Base-by-base conservation (phyloP, 1,284 basidiomycete species). In the Papiliotrema fonsecae region DNA sequence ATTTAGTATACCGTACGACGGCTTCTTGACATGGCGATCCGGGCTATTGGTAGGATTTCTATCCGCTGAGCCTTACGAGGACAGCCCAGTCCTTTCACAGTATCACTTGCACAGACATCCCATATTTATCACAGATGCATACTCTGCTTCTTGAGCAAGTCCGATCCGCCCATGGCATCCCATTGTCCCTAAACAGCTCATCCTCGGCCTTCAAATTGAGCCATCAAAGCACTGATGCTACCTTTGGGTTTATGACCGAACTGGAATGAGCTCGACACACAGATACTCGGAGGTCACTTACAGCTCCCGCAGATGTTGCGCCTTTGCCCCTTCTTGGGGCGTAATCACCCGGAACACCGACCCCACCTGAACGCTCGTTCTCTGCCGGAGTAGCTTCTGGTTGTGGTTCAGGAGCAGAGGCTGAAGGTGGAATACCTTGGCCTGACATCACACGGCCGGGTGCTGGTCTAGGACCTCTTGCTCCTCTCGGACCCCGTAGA, bases 401-500 rank as follows among this genome's bases (percentile, higher is more conserved):
- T 18, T 35, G 21, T 25, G 38, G n/a, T 34, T 30, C 41, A 11
- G 16, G 13, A 4, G 25, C 19, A 18, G 46, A 6, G 9, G 31
- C 13, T 2, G 19, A 6, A 21, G 38, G n/a, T 27, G 46, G 22
- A 4, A 14, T 2, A 11, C n/a, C 39, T 25, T 19, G 18, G 24
- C 28, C 24, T 13, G 42, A 44, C 13, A 52, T 44, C 0, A 55
- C 50, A 37, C 62, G 40, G 0, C 54, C 61, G 5, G 57, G 55
- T 7, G 61, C 62, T 0, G 69, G 60, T 38, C 67, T 47, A 2
- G 68, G 70, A 3, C 68, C 68, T 38, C 68, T 50, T 3, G 67
- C 66, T n/a, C 63, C 67, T 41, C 67, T 50, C 3, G 69, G 69
- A 7, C 69, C 69, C 31, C 67, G 54, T 3, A 72, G 53, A 14